Percentiles rank a stretch among this genome's conserved stretches.
phyloP scores from a whole-genome alignment of 352 stramenopile genomes.

The Phytophthora quininea region DNA sequence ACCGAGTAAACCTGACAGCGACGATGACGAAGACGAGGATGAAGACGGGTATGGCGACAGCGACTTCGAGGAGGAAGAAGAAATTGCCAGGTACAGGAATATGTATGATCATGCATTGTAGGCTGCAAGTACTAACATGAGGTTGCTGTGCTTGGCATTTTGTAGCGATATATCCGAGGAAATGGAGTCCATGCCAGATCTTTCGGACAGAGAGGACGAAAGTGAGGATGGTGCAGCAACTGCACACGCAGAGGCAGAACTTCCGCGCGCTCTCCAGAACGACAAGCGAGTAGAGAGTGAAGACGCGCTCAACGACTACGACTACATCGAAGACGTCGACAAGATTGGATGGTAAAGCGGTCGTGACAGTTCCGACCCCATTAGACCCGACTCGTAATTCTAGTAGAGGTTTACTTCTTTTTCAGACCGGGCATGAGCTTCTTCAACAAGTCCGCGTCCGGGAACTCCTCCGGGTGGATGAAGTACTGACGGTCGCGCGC shows the following conservation, averaged over 20 bases:
- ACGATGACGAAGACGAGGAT: conserved; percentile 44
- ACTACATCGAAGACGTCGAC: conserved; percentile 84
- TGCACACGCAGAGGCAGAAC: conserved; percentile 7
- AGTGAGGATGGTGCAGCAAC: conserved; percentile 16
- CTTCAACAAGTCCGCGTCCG: conserved; percentile 64
- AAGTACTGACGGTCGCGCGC: conserved; percentile 73
- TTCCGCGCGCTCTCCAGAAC: conserved; percentile 31
- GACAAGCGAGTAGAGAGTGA: conserved; percentile 63
- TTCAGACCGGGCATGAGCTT: conserved; percentile 48
- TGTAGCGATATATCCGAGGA: conserved; percentile 66
- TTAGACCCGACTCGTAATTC: not conserved
- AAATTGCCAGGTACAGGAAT: conserved; percentile 59
- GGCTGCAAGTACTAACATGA: too few relatives aligned
- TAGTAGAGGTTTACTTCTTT: not conserved
- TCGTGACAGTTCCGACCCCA: not conserved
- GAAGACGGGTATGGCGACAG: conserved; percentile 78
- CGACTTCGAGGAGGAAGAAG: conserved; percentile 86
- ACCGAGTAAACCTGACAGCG: conserved; percentile 7
- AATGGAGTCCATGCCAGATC: conserved; percentile 59
- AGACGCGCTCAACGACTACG: conserved; percentile 82
- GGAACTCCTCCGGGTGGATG: conserved; percentile 78
- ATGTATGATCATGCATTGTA: not conserved
- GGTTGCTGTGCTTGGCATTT: not conserved
- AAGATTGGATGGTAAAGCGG: conserved; percentile 41
- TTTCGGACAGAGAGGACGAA: conserved; percentile 56